These are phyloP conservation scores for Austroboletus festivus DNA, from an alignment of 768 basidiomycete genomes.

Conservation along the genomic window DNA sequence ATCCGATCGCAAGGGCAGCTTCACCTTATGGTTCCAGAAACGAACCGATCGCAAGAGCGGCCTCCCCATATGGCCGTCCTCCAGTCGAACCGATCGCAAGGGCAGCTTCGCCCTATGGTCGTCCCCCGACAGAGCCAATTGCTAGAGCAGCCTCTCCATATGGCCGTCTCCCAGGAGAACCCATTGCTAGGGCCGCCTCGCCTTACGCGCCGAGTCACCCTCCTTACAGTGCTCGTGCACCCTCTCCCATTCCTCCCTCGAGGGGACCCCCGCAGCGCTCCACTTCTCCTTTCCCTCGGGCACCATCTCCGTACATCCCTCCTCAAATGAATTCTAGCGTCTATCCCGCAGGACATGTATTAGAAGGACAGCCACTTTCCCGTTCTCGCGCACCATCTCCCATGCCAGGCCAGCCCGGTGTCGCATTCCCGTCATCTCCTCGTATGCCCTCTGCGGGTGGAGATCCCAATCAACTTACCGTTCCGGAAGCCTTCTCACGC, in stretches of 20 bases:
- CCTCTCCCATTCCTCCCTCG: conserved; percentile 29
- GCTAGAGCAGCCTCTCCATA: conserved; percentile 33
- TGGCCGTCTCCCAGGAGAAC: conserved; percentile 37
- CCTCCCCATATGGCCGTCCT: conserved; percentile 31
- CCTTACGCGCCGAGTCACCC: conserved; percentile 27
- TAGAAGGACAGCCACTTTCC: conserved; percentile 52
- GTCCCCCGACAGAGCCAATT: conserved; percentile 39
- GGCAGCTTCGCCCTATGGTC: conserved; percentile 31
- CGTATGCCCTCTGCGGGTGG: conserved; percentile 23
- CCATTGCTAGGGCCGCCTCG: conserved; percentile 38
- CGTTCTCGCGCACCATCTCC: conserved; percentile 50
- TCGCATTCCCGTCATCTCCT: conserved; percentile 27
- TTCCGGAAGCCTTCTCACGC: conserved; percentile 73
- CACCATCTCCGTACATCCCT: conserved; percentile 27
- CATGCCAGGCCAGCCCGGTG: conserved; percentile 42
- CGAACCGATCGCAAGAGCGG: conserved; percentile 20
- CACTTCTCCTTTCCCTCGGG: conserved; percentile 31
- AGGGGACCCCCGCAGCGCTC: conserved; percentile 21
- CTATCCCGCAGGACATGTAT: conserved; percentile 57
- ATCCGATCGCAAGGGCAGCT: conserved; percentile 28
- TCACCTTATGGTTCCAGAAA: conserved; percentile 33
- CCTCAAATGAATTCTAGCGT: conserved; percentile 27
- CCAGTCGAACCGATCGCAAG: conserved; percentile 24
- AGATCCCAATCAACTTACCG: conserved; percentile 42
- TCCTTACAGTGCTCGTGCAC: conserved; percentile 26